Conservation (phyloP, 2,329 filamentous ascomycete genomes). For the Aureobasidium uvarum region DNA sequence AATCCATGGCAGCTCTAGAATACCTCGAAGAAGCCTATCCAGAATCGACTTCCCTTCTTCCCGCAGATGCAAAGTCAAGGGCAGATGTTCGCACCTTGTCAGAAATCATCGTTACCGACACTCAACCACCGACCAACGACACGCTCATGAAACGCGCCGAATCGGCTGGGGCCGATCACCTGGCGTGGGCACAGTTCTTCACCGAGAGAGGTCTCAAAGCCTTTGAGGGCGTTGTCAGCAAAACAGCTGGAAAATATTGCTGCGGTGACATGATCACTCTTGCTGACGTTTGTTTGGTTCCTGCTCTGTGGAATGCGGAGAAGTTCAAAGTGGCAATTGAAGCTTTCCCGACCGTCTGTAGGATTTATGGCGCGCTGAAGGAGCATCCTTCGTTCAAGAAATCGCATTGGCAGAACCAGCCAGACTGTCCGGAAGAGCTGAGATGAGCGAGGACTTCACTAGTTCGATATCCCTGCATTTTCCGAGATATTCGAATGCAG, state of each 20-base stretch:
- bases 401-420: slow-evolving; percentile 56
- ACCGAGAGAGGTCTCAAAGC: slow-evolving; percentile 56
- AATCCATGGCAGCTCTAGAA: slow-evolving; percentile 60
- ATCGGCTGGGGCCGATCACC: slow-evolving; percentile 45
- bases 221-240: slow-evolving; percentile 51
- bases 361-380: slow-evolving; percentile 50
- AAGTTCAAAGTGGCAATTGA: slow-evolving; percentile 55
- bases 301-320: slow-evolving; percentile 58
- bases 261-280: slow-evolving; percentile 57
- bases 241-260: slow-evolving; percentile 52
- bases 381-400: slow-evolving; percentile 52
- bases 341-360: slow-evolving; percentile 49
- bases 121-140: slow-evolving; percentile 61
- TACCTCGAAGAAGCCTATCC: slow-evolving; percentile 59
- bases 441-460: slow-evolving; percentile 31
- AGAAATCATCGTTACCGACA: slow-evolving; percentile 56
- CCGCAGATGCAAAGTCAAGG: slow-evolving; percentile 44
- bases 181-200: slow-evolving; percentile 53
- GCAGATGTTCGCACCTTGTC: slow-evolving; percentile 56
- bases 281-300: slow-evolving; percentile 59
- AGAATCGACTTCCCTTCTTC: slow-evolving; percentile 46
- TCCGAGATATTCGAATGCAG: not conserved
- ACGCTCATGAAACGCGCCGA: slow-evolving; percentile 53
- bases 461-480: not conserved
- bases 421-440: slow-evolving; percentile 52